phyloP scores from a whole-genome alignment of 1,139 yeast species.

The Yamadazyma pseudoaaseri region DNA sequence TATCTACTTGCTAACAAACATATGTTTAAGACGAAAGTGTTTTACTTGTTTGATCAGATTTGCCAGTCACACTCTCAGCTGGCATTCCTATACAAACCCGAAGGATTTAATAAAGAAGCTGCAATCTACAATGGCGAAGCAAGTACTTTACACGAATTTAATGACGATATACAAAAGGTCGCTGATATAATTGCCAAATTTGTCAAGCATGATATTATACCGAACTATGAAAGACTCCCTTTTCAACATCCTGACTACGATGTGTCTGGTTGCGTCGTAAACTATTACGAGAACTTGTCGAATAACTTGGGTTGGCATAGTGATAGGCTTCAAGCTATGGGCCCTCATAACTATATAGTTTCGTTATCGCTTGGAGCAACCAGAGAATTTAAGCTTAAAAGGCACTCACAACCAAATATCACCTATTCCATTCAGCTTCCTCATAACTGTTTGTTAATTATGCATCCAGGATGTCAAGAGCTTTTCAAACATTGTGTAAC shows the following conservation, averaged over 20 bases:
- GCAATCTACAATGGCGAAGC: slow-evolving; percentile 14
- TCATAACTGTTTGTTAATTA: slow-evolving; percentile 62
- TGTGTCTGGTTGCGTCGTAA: slow-evolving; percentile 51
- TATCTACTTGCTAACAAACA: slow-evolving; percentile 39
- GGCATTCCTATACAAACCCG: slow-evolving; percentile 30
- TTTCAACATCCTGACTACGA: slow-evolving; percentile 39
- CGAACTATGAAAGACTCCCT: slow-evolving; percentile 24
- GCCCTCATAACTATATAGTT: slow-evolving; percentile 67
- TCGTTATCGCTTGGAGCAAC: slow-evolving; percentile 68
- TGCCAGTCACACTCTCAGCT: slow-evolving; percentile 55
- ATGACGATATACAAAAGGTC: slow-evolving; percentile 31
- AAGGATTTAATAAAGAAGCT: slow-evolving; percentile 29
- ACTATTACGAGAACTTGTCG: slow-evolving; percentile 47
- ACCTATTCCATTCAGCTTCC: slow-evolving; percentile 57
- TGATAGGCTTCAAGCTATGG: slow-evolving; percentile 66
- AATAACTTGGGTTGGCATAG: slow-evolving; percentile 71
- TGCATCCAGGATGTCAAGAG: slow-evolving; percentile 81
- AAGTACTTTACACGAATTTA: slow-evolving; percentile 6
- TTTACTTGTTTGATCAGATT: slow-evolving; percentile 58
- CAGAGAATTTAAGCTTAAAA: slow-evolving; percentile 58
- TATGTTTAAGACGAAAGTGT: slow-evolving; percentile 39
- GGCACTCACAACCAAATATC: slow-evolving; percentile 25
- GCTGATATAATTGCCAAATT: slow-evolving; percentile 40
- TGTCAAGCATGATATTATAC: slow-evolving; percentile 36
- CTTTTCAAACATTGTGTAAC: slow-evolving; percentile 56